Evolutionary conservation across 306 rosid species (phyloP), one percentile per base, ranked within the genome.

Genomic region (Senna tora): DNA sequence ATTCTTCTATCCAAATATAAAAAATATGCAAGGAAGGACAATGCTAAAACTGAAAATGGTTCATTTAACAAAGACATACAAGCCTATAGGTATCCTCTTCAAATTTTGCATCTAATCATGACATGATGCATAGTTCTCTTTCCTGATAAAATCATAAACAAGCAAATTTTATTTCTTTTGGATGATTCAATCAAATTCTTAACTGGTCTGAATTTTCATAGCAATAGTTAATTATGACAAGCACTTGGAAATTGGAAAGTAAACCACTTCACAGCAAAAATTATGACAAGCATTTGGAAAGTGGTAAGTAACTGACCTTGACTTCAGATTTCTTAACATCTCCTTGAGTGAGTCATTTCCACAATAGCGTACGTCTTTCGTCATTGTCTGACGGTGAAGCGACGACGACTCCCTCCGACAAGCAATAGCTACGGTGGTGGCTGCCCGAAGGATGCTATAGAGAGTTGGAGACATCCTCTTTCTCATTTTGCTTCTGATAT

Each of bases 261-360:
- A 49, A 36, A 51, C 28, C 72, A 66, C 54, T 68, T 56, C 15
- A 67, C 36, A 6, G 61, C 50, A 38, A 81, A 67, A 15, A 34
- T 55, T 5, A 34, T 79, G 89, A 76, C 38, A 64, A 70, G 81
- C 82, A 81, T 85, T 56, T 79, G 75, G 70, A 72, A n/a, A n/a
- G n/a, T n/a, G n/a, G n/a, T n/a, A n/a, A n/a, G n/a, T n/a, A 67
- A 81, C 85, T 67, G 75, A 84, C 89, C 86, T 84, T 84, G 80
- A 84, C 86, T 73, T 84, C 86, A 12, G 86, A 79, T 59, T 84
- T 84, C 89, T 75, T 67, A 82, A 84, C 86, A 84, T 81, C 72
- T 84, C 89, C 53, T 82, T 75, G 7, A 79, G 78, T 0, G 84
- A 74, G 36, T 81, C 86, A 69, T 79, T 76, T 58, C 86, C 86